phyloP scores from a whole-genome alignment of 2,329 filamentous ascomycete species.

The Akanthomyces uredinophilus region DNA sequence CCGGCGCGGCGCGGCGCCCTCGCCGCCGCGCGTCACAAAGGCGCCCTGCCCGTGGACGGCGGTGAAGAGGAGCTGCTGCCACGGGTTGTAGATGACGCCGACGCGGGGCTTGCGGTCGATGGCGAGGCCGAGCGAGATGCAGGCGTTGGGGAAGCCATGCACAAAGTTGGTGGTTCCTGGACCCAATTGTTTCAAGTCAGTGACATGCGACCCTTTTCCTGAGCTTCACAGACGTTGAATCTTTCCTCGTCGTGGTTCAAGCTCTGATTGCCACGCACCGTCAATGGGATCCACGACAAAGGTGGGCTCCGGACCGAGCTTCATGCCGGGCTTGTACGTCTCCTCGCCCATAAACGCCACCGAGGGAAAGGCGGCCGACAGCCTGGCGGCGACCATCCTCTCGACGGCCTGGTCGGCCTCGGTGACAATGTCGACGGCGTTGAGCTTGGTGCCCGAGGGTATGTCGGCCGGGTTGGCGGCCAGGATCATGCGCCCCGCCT shows the following conservation, averaged over 20 bases:
- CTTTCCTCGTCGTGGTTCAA: no score
- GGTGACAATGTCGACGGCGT: slow-evolving; percentile 64
- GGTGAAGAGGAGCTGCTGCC: slow-evolving; percentile 62
- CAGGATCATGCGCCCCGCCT: slow-evolving; percentile 61
- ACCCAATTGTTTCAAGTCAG: no score
- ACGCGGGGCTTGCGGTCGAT: slow-evolving; percentile 57
- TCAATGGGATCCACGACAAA: slow-evolving; percentile 82
- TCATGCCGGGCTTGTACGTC: slow-evolving; percentile 63
- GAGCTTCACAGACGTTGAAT: no score
- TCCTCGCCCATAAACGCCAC: slow-evolving; percentile 70
- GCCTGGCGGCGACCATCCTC: slow-evolving; percentile 50
- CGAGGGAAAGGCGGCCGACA: slow-evolving; percentile 48
- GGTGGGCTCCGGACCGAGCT: slow-evolving; percentile 61
- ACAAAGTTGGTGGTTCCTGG: slow-evolving; percentile 68
- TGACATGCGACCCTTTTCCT: no score
- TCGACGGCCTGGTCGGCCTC: slow-evolving; percentile 64
- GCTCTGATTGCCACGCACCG: slow-evolving; percentile 34
- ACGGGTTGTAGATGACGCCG: slow-evolving; percentile 78
- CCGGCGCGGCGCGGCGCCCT: slow-evolving; percentile 29
- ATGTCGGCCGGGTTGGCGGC: slow-evolving; percentile 55
- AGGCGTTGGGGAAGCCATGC: slow-evolving; percentile 68
- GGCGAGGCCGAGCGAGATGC: slow-evolving; percentile 70
- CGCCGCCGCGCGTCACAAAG: slow-evolving; percentile 46
- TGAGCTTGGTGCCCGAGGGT: slow-evolving; percentile 57
- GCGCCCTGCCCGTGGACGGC: slow-evolving; percentile 64